A percentile compares a stretch with the other conserved stretches of the same genome.
phyloP scores from a whole-genome alignment of 148 eudicot species.

The Vaccinium macrocarpon region DNA sequence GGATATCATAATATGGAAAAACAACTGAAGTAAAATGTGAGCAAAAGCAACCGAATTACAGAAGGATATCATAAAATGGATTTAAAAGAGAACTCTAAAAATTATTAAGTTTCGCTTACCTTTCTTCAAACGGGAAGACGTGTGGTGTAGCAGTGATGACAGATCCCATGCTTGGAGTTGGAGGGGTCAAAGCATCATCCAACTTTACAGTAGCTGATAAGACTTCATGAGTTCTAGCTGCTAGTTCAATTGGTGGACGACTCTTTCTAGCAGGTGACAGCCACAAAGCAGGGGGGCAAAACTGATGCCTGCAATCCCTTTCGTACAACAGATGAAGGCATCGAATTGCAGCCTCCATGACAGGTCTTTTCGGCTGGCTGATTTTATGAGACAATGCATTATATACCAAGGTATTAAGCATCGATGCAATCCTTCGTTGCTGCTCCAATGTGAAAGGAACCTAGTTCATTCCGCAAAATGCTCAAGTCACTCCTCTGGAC shows the following conservation, averaged over 20 bases:
- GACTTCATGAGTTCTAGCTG: conserved; percentile 87
- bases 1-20: too few species aligned
- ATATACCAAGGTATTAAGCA: conserved; percentile 85
- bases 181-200: conserved; percentile 45
- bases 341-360: conserved; percentile 73
- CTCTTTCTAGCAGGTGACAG: conserved; percentile 77
- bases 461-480: conserved; percentile 39
- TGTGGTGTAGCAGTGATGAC: conserved; percentile 79
- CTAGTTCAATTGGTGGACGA: conserved; percentile 88
- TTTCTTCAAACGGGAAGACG: conserved; percentile 92
- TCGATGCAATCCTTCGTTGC: conserved; percentile 80
- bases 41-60: background rate
- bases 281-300: conserved; percentile 89
- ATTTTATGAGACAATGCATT: conserved; percentile 56
- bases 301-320: conserved; percentile 91
- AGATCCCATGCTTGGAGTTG: conserved; percentile 59
- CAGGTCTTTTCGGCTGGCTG: conserved; percentile 36
- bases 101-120: conserved; percentile 38
- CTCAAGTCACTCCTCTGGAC: background rate
- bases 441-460: conserved; percentile 86
- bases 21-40: background rate
- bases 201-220: conserved; percentile 47
- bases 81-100: background rate
- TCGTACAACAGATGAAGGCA: conserved; percentile 92
- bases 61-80: background rate